These are phyloP conservation scores for Malus sylvestris DNA, from an alignment of 306 rosid genomes.

Conservation along the genomic window DNA sequence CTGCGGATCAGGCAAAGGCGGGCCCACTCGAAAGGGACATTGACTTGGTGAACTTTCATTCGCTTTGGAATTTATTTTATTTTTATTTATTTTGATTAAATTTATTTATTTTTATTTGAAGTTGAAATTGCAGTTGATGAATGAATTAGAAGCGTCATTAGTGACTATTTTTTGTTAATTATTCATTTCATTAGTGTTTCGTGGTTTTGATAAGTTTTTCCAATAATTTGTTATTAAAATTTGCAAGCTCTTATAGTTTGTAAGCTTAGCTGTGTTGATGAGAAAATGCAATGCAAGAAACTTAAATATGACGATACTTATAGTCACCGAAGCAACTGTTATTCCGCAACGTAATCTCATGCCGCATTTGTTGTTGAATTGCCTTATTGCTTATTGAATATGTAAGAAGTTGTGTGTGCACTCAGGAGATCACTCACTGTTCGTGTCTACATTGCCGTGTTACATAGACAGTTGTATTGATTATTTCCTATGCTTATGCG, in stretches of 20 bases:
- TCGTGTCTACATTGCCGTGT: neutral
- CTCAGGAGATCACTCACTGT: neutral
- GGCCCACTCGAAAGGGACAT: slow-evolving; percentile 23
- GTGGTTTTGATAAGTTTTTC: neutral
- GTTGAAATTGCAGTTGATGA: neutral
- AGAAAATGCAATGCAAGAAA: neutral
- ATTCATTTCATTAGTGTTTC: neutral
- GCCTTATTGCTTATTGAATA: neutral
- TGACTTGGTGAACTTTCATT: slow-evolving; percentile 13
- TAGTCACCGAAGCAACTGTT: neutral
- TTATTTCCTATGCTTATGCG: neutral
- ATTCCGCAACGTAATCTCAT: neutral
- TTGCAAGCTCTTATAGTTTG: neutral
- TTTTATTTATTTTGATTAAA: neutral
- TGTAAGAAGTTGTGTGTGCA: neutral
- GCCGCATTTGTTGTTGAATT: neutral
- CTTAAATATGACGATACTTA: neutral
- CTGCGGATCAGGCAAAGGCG: slow-evolving; percentile 17
- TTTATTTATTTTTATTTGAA: neutral
- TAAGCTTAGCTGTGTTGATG: neutral
- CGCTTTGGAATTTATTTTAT: neutral
- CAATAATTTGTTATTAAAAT: neutral
- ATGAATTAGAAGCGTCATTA: neutral
- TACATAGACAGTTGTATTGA: neutral
- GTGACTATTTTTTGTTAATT: neutral